Base-by-base conservation (phyloP, 768 basidiomycete genomes). In the Boletus patriciae region DNA sequence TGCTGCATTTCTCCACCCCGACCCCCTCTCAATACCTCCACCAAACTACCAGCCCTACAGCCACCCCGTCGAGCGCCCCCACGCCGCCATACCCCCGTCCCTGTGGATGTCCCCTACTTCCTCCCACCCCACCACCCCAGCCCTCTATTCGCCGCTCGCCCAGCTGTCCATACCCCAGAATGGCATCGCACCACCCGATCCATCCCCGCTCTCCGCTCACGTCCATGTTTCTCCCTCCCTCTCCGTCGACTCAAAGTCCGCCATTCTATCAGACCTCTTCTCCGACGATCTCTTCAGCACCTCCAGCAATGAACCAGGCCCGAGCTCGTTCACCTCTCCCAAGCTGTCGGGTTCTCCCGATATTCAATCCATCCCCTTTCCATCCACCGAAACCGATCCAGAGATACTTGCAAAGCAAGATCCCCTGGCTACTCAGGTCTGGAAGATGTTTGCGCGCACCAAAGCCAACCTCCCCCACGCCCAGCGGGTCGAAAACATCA, bases 401-500 rank as follows among this genome's bases (percentile, higher is more conserved):
- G 87, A 83, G 66, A 77, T 77, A 62, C 74, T 92, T 25, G 87
- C 88, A 10, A 86, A 81, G 67, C 88, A 94, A 50, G 95, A 97
- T 70, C 95, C 94, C 8, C 79, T 97, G 21, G 94, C 94, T 1
- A 90, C 95, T 1, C 94, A 98, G 74, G 90, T 98, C 31, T 98
- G 96, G 96, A 93, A 88, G 77, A 90, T 98, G 83, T 98, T 92
- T 67, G 86, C 93, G 36, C 85, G 90, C 58, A 90, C 89, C 45
- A 94, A 94, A 74, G 90, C 88, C n/a, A 83, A 80, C 33, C 74
- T 96, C 54, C 94, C 95, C 31, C 92, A 96, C 68, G 92, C 90
- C 0, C 92, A 94, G 73, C 78, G 95, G 67, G 94, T 99, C 92
- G 97, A 98, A 76, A 98, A 98, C 69, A 72, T 98, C 52, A 97